These are phyloP conservation scores for Rasamsonia emersonii DNA, from an alignment of 2,329 filamentous ascomycete species.

Conservation along the genomic window DNA sequence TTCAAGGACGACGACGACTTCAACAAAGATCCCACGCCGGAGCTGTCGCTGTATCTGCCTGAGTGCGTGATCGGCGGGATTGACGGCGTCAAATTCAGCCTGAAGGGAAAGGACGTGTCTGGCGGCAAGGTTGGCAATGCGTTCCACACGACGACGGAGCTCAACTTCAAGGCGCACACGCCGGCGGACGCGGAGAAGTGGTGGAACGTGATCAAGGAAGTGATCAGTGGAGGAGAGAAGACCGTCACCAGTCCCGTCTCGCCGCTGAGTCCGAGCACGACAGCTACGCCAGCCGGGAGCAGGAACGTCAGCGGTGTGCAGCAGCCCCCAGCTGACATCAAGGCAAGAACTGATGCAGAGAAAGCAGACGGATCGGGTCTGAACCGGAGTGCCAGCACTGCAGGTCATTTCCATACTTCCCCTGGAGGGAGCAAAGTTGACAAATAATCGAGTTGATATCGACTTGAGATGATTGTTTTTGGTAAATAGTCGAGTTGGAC, in stretches of 20 bases:
- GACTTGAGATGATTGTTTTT: too few species aligned
- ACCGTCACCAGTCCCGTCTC: conserved; percentile 3
- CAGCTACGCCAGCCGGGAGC: conserved; percentile 3
- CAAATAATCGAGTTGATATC: conserved; percentile 8
- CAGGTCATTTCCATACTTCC: conserved; percentile 20
- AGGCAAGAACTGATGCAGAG: conserved; percentile 1
- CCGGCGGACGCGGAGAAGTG: conserved; percentile 73
- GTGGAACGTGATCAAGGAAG: conserved; percentile 60
- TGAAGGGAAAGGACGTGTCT: conserved; percentile 90
- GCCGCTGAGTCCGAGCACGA: too few species aligned
- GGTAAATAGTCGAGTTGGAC: too few species aligned
- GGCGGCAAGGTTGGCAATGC: conserved; percentile 70
- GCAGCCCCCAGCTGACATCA: conserved; percentile 1
- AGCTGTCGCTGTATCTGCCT: conserved; percentile 83
- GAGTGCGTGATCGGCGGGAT: conserved; percentile 71
- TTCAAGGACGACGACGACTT: conserved; percentile 86
- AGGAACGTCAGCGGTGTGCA: conserved; percentile 7
- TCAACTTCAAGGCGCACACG: conserved; percentile 81
- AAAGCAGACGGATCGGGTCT: conserved; percentile 6
- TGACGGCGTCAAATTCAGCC: conserved; percentile 75
- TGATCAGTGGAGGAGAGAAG: conserved; percentile 12
- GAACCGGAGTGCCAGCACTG: conserved; percentile 17
- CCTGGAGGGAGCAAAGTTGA: conserved; percentile 17
- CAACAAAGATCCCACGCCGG: conserved; percentile 53
- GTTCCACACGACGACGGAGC: conserved; percentile 68